Evolutionary conservation across 129 eudicot species (phyloP), one percentile per base, ranked within the genome.

Genomic region (Erigeron canadensis): DNA sequence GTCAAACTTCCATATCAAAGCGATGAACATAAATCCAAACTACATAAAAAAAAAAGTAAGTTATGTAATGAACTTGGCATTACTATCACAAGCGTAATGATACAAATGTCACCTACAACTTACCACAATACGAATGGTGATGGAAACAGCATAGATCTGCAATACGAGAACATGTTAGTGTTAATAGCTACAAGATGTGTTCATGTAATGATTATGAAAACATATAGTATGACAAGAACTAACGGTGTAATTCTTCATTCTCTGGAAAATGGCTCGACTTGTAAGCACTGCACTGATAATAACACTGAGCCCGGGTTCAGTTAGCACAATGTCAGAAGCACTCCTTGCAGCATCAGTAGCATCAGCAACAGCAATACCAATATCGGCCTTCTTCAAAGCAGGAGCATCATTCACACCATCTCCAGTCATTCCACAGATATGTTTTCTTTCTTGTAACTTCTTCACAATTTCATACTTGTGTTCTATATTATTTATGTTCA

Each of bases 81-180:
- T 50, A 45, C 19, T 21, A 54, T 28, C 15, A 54, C 5, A 46
- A 21, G 8, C 57, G 17, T 67, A 28, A 46, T 8, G 42, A 22
- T 59, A 45, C 18, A 59, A 73, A 17, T 42, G 68, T 22, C 55
- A 66, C 50, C 23, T 15, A 41, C n/a, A 74, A 92, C 96, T 72
- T 89, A 93, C 98, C 98, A 93, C 98, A 23, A 93, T 87, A 93
- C 98, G 98, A 61, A 93, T 93, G 63, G 98, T 93, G 82, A 93
- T 93, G 70, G 98, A 93, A 4, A 93, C 98, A 4, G 98, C 98
- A 80, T 93, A 93, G 61, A 93, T 93, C 98, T 93, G 87, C 38
- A 40, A 76, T 70, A 82, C 21, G 6, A 50, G 54, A 34, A 75
- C 7, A 48, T 19, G 39, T 42, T 67, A 34, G 34, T 23, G 51